Conservation (phyloP, 2,329 filamentous ascomycete genomes). For the Paraphoma chrysanthemicola region DNA sequence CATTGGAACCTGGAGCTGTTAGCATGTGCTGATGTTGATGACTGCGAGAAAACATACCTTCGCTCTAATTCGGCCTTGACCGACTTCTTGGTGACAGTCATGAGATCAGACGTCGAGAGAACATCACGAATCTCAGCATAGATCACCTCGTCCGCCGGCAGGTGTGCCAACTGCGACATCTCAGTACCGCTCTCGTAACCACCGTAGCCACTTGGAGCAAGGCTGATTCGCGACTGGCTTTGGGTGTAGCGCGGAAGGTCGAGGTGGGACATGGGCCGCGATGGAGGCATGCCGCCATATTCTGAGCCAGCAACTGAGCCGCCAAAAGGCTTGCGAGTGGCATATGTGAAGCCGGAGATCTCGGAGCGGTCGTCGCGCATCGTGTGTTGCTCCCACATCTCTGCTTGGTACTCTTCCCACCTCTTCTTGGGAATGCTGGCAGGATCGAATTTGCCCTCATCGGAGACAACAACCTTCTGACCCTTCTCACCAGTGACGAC, state of each 20-base stretch:
- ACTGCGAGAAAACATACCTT: constrained; percentile 52
- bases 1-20: constrained; percentile 71
- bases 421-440: constrained; percentile 92
- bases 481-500: constrained; percentile 94
- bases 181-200: constrained; percentile 62
- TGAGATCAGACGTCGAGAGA: constrained; percentile 87
- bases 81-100: constrained; percentile 98
- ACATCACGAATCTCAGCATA: constrained; percentile 95
- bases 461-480: constrained; percentile 88
- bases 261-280: constrained; percentile 65
- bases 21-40: constrained; percentile 7
- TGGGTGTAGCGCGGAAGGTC: constrained; percentile 60
- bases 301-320: constrained; percentile 60
- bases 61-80: constrained; percentile 93
- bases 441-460: constrained; percentile 98
- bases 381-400: constrained; percentile 97
- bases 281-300: constrained; percentile 65
- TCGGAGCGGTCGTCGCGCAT: constrained; percentile 82
- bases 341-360: constrained; percentile 92
- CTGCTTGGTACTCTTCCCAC: constrained; percentile 98
- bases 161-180: constrained; percentile 64
- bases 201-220: constrained; percentile 66
- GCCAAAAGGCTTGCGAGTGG: constrained; percentile 74
- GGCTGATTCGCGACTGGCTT: constrained; percentile 50
- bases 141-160: constrained; percentile 89